Conservation (phyloP, 1,284 basidiomycete genomes). For the Boletus smithii region DNA sequence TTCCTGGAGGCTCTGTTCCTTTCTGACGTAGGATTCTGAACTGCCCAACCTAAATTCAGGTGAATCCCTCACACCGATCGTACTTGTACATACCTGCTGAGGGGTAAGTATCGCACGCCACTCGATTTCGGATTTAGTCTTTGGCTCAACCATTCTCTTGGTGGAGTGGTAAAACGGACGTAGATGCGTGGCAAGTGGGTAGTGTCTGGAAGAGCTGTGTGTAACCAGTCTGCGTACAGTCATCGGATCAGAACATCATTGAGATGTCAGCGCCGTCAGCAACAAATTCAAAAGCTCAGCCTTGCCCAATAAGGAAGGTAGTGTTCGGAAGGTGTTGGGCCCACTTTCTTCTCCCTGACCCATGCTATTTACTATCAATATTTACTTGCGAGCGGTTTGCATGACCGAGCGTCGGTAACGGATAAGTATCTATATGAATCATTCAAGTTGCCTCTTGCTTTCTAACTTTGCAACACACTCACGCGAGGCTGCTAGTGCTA, state of each 20-base stretch:
- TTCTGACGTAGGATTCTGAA: conserved; percentile 85
- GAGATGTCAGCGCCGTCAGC: no score
- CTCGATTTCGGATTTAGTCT: conserved; percentile 70
- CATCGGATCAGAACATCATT: no score
- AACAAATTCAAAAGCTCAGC: background rate
- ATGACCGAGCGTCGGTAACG: no score
- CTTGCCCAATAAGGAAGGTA: conserved; percentile 7
- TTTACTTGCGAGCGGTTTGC: no score
- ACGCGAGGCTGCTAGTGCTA: no score
- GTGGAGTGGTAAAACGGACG: conserved; percentile 9
- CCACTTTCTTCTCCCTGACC: no score
- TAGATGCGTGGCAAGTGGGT: background rate
- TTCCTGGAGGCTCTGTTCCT: conserved; percentile 80
- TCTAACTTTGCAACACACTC: no score
- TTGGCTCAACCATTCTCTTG: conserved; percentile 22
- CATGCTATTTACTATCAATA: no score
- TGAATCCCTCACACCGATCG: background rate
- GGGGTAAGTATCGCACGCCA: conserved; percentile 82
- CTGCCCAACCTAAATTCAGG: conserved; percentile 37
- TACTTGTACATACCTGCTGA: conserved; percentile 60
- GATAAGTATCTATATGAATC: no score
- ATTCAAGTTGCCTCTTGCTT: no score
- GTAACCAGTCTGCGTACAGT: background rate
- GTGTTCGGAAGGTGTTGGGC: background rate
- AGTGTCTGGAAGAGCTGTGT: background rate